A percentile compares a stretch with the other conserved stretches of the same genome.
Conservation (phyloP, 176 grass and related monocot species). For the Bolboschoenus planiculmis region DNA sequence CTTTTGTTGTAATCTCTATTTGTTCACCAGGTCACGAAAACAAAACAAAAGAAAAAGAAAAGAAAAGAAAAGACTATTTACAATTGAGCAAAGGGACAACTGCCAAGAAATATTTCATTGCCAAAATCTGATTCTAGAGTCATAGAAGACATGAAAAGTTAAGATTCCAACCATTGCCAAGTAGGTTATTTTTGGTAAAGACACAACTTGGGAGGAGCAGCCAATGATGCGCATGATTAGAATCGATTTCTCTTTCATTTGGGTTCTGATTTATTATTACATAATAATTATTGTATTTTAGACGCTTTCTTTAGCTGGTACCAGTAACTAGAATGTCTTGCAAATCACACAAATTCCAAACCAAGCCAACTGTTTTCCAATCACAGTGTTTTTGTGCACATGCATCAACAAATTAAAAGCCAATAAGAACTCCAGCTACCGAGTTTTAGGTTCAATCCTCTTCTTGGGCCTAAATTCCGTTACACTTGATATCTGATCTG, state of each 20-base stretch:
- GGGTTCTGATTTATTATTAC: not conserved
- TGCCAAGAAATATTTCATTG: not conserved
- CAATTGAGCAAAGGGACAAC: too few relatives aligned
- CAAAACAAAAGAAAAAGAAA: too few relatives aligned
- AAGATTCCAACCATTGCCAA: too few relatives aligned
- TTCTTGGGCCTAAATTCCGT: constrained; percentile 16
- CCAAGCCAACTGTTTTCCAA: not conserved
- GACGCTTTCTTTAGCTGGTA: not conserved
- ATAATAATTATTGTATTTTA: not conserved
- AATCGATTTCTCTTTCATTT: not conserved
- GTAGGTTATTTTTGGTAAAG: too few relatives aligned
- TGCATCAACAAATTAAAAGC: not conserved
- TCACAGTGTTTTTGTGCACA: constrained; percentile 2
- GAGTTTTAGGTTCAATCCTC: constrained; percentile 1
- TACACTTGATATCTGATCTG: constrained; percentile 7
- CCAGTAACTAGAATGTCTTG: not conserved
- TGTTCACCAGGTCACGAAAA: too few relatives aligned
- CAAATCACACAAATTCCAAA: constrained; percentile 6
- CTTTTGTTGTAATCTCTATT: too few relatives aligned
- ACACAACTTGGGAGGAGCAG: not conserved
- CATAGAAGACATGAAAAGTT: not conserved
- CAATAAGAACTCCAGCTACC: not conserved
- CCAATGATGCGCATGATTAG: not conserved
- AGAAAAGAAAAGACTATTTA: too few relatives aligned
- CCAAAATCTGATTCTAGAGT: not conserved